Percentiles rank a stretch among this genome's conserved stretches.
phyloP scores from a whole-genome alignment of 2,329 filamentous ascomycete genomes.

The Bipolaris cookei region DNA sequence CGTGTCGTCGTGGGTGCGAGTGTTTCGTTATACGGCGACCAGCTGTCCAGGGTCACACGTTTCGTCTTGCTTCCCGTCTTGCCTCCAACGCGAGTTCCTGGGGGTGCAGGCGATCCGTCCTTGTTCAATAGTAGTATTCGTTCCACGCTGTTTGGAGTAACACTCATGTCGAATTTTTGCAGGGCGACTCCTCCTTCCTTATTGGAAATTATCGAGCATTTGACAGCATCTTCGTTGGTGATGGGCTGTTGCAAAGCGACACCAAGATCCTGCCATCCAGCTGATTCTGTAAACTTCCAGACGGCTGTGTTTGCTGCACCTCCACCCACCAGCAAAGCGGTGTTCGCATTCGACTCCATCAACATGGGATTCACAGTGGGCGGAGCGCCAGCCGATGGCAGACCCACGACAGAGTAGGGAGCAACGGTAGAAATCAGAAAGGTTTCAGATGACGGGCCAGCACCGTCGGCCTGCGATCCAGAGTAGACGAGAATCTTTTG shows the following conservation, averaged over 20 bases:
- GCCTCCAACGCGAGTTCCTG: slow-evolving; percentile 56
- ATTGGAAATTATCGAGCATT: slow-evolving; percentile 71
- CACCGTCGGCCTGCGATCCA: slow-evolving; percentile 68
- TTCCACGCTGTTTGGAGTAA: slow-evolving; percentile 75
- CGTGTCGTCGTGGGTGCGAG: slow-evolving; percentile 70
- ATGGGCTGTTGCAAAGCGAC: slow-evolving; percentile 68
- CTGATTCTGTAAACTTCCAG: slow-evolving; percentile 71
- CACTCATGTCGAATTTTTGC: slow-evolving; percentile 76
- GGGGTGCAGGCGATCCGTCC: slow-evolving; percentile 59
- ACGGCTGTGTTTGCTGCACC: slow-evolving; percentile 68
- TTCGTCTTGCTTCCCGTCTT: slow-evolving; percentile 45
- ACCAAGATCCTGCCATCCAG: slow-evolving; percentile 72
- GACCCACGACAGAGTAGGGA: slow-evolving; percentile 67
- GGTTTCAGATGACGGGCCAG: slow-evolving; percentile 70
- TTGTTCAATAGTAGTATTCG: slow-evolving; percentile 71
- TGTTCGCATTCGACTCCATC: slow-evolving; percentile 72
- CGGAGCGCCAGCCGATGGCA: slow-evolving; percentile 58
- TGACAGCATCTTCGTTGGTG: slow-evolving; percentile 63
- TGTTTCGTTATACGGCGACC: slow-evolving; percentile 80
- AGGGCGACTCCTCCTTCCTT: slow-evolving; percentile 79
- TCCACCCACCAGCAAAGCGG: slow-evolving; percentile 78
- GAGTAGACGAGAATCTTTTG: slow-evolving; percentile 81
- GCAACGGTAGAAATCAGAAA: slow-evolving; percentile 72
- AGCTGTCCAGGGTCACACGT: slow-evolving; percentile 66
- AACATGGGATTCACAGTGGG: slow-evolving; percentile 73